Evolutionary conservation across 768 basidiomycete genomes (phyloP), one percentile per base, ranked within the genome.

Genomic region (Lyophyllum decastes): DNA sequence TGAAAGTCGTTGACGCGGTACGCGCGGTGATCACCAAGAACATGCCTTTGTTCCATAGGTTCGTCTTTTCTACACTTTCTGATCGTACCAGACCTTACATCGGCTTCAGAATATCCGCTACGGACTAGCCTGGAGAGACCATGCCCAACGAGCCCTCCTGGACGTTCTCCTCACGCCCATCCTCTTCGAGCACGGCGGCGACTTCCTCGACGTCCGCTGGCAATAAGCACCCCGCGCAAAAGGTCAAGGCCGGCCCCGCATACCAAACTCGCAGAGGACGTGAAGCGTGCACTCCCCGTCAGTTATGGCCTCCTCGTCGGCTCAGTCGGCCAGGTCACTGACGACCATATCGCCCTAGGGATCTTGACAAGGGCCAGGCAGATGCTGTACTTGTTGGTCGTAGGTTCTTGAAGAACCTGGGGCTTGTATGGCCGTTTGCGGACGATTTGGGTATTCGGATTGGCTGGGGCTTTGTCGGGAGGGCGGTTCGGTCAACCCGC

Each of bases 1-100:
- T 89, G 5, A 83, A 90, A 65, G 74, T 90, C 45, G 81, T 87
- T 12, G 83, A 88, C 48, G 84, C 84, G 4, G 73, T 91, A 0
- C 80, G 91, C 8, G 77, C 74, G 19, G 76, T 78, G 11, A 88
- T 90, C 62, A 83, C 85, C 0, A 68, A 76, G 2, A 70, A 77
- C 12, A 85, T 84, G 77, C 90, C 93, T 1, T 71, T 94, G 17
- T 91, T 93, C 72, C 75, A 88, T 53, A 79, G 92, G 85, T 85
- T 61, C 25, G 74, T 61, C 2, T 34, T 2, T 47, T 24, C 27
- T 30, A 4, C 2, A 46, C 24, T 27, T 30, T 6, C 2, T n/a
- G 21, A 10, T 30, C 35, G 16, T 10, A 54, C 72, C 24, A 14
- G 57, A 46, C 22, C 19, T 14, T 22, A 34, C 12, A 16, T 26